Percentiles rank a stretch among this genome's conserved stretches.
Conservation (phyloP, 2,329 filamentous ascomycete genomes). For the Sporothrix mexicana region DNA sequence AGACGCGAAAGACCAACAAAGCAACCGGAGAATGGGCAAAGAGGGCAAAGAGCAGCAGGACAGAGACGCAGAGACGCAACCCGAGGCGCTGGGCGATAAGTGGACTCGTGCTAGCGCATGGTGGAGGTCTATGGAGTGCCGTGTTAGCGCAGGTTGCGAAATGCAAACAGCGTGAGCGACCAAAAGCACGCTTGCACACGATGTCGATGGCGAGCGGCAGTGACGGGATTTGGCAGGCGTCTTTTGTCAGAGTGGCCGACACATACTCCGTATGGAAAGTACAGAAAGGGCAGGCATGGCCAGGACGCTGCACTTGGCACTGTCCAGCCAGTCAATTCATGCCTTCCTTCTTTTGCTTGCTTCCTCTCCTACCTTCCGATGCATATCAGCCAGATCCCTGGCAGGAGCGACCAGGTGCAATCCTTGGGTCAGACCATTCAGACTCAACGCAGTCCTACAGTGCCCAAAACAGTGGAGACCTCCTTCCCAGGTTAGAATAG, state of each 20-base stretch:
- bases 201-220: conserved; percentile 35
- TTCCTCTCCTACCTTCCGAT: background rate
- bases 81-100: conserved; percentile 25
- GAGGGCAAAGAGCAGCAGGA: background rate
- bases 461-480: conserved; percentile 20
- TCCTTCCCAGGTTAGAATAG: background rate
- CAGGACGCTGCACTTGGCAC: background rate
- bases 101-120: background rate
- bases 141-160: conserved; percentile 3
- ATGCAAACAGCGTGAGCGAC: conserved; percentile 7
- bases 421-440: conserved; percentile 19
- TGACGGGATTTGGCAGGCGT: conserved; percentile 35
- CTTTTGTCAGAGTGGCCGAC: conserved; percentile 23
- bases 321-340: conserved; percentile 21
- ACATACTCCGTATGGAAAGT: background rate
- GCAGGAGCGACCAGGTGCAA: background rate
- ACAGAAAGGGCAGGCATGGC: too few relatives aligned
- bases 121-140: background rate
- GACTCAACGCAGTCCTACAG: conserved; percentile 4
- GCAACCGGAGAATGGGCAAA: background rate
- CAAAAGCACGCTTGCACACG: conserved; percentile 15
- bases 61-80: conserved; percentile 2
- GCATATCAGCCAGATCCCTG: background rate
- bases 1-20: conserved; percentile 9
- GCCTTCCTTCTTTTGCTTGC: background rate